Evolutionary conservation across 2,329 filamentous ascomycete species (phyloP).

Genomic region (Alternaria metachromatica): DNA sequence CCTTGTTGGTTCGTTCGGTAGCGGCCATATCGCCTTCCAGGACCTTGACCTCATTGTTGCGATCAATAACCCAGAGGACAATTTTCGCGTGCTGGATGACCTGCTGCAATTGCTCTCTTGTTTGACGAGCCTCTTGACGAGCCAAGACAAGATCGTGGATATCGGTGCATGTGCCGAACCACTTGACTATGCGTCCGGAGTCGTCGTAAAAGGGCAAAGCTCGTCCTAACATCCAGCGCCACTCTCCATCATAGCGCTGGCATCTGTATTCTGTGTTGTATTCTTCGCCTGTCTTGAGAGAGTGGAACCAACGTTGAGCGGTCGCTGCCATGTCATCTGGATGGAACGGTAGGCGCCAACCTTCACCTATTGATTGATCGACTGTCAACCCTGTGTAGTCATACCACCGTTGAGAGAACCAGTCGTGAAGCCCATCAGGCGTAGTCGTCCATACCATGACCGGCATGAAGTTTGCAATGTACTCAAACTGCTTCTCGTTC

Average conservation of each 20-base stretch:
- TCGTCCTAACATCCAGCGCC: conserved; percentile 79
- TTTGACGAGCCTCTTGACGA: conserved; percentile 69
- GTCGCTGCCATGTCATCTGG: conserved; percentile 70
- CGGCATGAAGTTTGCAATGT: conserved; percentile 71
- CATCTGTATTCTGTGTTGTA: conserved; percentile 77
- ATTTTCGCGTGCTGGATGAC: conserved; percentile 78
- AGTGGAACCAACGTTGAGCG: conserved; percentile 65
- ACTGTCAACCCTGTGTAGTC: conserved; percentile 72
- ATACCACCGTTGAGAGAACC: conserved; percentile 80
- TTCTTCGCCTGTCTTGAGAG: conserved; percentile 67
- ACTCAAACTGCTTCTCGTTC: conserved; percentile 75
- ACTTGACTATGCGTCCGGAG: conserved; percentile 73
- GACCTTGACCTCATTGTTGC: conserved; percentile 67
- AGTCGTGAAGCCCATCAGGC: conserved; percentile 71
- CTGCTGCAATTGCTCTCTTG: conserved; percentile 72
- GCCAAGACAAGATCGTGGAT: conserved; percentile 77
- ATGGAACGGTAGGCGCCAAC: conserved; percentile 71
- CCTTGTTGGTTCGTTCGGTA: conserved; percentile 18
- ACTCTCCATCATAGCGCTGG: conserved; percentile 69
- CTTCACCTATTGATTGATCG: conserved; percentile 67
- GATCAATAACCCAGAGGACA: conserved; percentile 76
- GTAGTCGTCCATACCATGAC: conserved; percentile 74
- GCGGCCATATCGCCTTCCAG: conserved; percentile 72
- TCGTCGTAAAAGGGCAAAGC: conserved; percentile 72
- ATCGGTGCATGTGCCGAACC: conserved; percentile 83